Evolutionary conservation across 2,329 filamentous ascomycete species (phyloP), one percentile per base, ranked within the genome.

Genomic region (Zarea fungicola): DNA sequence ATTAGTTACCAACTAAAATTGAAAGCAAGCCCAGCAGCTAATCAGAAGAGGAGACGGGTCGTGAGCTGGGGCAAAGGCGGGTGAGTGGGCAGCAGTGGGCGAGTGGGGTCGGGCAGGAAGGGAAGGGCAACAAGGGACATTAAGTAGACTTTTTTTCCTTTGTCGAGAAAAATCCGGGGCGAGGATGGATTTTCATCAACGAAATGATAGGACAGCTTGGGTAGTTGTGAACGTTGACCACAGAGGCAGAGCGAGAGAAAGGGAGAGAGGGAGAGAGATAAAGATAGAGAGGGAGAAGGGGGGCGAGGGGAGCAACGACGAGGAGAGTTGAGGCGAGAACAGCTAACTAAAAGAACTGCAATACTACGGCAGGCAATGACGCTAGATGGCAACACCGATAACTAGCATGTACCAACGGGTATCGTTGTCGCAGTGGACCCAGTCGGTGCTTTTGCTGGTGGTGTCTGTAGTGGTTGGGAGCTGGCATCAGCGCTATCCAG

Each of bases 101-200:
- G 48, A 50, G 42, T 45, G 42, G 48, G 29, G 48, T 45, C 42
- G 48, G 48, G 44, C 44, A 47, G 18, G 22, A 47, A 47, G 44
- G 36, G 7, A 31, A 31, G 25, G 25, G 25, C 25, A 28, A 16
- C n/a, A n/a, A n/a, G n/a, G n/a, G n/a, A n/a, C n/a, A n/a, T n/a
- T n/a, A n/a, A n/a, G n/a, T n/a, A n/a, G n/a, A n/a, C n/a, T n/a
- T n/a, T n/a, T n/a, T n/a, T n/a, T n/a, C n/a, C n/a, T n/a, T n/a
- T n/a, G n/a, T n/a, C n/a, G n/a, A n/a, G n/a, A n/a, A n/a, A 13
- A 29, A 29, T 29, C 26, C 7, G 23, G 31, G 26, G 4, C 2
- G 23, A 19, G 23, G 39, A 32, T 25, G 21, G 34, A 37, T 31
- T 19, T 19, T 34, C 32, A 36, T 22, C 22, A 37, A 32, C n/a